phyloP scores from a whole-genome alignment of 2,329 filamentous ascomycete genomes.

The Calonectria pseudoreteaudii region DNA sequence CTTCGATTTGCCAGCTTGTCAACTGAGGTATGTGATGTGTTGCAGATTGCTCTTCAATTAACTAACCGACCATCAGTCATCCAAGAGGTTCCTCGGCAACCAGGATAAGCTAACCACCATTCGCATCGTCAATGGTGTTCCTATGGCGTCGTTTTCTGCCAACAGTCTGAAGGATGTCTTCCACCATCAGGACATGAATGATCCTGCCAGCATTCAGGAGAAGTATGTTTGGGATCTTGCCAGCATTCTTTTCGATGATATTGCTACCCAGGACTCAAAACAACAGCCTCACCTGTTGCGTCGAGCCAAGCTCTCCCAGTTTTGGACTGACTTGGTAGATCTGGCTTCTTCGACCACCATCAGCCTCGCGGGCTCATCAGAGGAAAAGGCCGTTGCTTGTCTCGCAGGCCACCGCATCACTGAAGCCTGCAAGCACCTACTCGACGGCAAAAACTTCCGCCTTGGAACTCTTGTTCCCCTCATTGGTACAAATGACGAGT shows the following conservation, averaged over 20 bases:
- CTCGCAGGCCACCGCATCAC: constrained; percentile 83
- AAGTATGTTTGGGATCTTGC: constrained; percentile 86
- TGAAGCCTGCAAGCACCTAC: constrained; percentile 84
- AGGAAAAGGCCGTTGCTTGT: constrained; percentile 86
- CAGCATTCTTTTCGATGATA: constrained; percentile 86
- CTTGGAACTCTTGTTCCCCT: constrained; percentile 88
- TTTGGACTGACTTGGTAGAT: constrained; percentile 76
- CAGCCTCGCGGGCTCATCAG: constrained; percentile 70
- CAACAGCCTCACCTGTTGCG: constrained; percentile 55
- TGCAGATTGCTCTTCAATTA: neutral
- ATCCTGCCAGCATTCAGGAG: constrained; percentile 69
- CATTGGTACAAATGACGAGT: constrained; percentile 78
- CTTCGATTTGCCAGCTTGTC: constrained; percentile 74
- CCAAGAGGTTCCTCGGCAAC: constrained; percentile 63
- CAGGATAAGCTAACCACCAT: constrained; percentile 70
- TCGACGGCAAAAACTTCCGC: constrained; percentile 82
- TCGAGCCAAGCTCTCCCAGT: constrained; percentile 74
- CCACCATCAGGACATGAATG: constrained; percentile 54
- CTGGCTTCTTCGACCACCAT: constrained; percentile 65
- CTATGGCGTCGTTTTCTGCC: constrained; percentile 64
- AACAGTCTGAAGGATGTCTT: constrained; percentile 52
- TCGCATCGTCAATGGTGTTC: constrained; percentile 66
- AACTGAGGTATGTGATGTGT: constrained; percentile 57
- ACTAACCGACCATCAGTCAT: constrained; percentile 56
- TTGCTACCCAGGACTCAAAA: constrained; percentile 56